Percentiles rank a stretch among this genome's conserved stretches.
Evolutionary conservation across 192 early-diverging fungal species (phyloP).

Genomic region (Podila horticola): DNA sequence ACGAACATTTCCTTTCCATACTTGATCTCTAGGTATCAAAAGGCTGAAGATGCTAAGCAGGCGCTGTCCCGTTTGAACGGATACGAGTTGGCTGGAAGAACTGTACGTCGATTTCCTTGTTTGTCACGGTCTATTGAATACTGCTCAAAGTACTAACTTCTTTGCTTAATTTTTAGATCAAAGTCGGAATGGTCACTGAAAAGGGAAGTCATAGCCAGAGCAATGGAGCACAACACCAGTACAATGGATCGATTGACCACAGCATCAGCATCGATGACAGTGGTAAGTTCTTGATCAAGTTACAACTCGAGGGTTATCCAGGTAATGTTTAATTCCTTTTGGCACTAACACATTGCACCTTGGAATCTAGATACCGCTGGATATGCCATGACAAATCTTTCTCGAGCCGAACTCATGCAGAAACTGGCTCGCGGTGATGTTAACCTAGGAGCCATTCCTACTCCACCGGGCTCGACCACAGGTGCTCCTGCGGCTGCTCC

Average conservation of each 20-base stretch:
- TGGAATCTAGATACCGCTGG: conserved; percentile 61
- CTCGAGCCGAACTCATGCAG: conserved; percentile 83
- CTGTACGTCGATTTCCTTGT: conserved; percentile 50
- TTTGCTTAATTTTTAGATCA: conserved; percentile 61
- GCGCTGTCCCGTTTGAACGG: conserved; percentile 89
- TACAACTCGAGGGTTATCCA: background rate
- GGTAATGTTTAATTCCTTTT: background rate
- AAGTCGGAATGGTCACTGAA: conserved; percentile 80
- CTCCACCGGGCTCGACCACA: conserved; percentile 19
- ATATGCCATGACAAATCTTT: conserved; percentile 72
- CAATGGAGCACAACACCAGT: conserved; percentile 56
- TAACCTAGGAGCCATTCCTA: conserved; percentile 45
- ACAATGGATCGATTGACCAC: conserved; percentile 57
- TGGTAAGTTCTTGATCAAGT: conserved; percentile 17
- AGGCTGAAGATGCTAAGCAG: conserved; percentile 75
- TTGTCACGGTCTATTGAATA: background rate
- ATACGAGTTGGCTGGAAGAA: conserved; percentile 79
- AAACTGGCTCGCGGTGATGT: conserved; percentile 73
- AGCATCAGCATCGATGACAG: conserved; percentile 52
- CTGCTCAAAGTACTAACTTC: no score
- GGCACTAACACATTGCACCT: background rate
- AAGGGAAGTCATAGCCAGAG: conserved; percentile 55
- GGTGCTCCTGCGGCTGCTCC: conserved; percentile 29
- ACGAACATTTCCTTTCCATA: background rate
- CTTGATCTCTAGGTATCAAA: conserved; percentile 62